Evolutionary conservation across 305 asterid species (phyloP).

Genomic region (Salvia sclarea): DNA sequence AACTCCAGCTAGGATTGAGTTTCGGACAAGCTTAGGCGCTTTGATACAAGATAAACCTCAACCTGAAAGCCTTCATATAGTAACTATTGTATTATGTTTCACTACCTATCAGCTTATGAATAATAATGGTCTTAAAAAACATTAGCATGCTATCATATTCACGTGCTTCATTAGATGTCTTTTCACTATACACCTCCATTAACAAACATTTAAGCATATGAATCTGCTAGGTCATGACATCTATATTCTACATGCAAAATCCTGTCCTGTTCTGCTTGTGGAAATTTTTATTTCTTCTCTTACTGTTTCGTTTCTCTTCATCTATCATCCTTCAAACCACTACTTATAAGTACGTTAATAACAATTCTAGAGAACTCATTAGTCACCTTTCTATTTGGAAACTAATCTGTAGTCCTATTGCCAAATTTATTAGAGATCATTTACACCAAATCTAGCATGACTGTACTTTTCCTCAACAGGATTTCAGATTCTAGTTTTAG

Average conservation of each 20-base stretch:
- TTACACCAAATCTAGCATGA: background rate
- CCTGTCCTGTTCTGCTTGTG: background rate
- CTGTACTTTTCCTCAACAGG: background rate
- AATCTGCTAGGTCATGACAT: background rate
- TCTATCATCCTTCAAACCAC: conserved; percentile 7
- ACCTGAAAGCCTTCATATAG: background rate
- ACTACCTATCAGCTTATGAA: conserved; percentile 5
- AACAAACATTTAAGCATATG: background rate
- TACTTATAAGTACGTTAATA: background rate
- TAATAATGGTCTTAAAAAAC: conserved; percentile 6
- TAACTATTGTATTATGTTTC: background rate
- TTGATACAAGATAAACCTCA: background rate
- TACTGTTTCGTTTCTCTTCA: background rate
- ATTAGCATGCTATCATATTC: background rate
- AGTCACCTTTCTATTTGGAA: background rate
- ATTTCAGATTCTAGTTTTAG: conserved; percentile 18
- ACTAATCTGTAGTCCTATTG: background rate
- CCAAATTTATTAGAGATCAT: background rate
- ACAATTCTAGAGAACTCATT: background rate
- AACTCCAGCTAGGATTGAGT: background rate
- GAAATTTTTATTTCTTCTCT: background rate
- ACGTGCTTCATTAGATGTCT: background rate
- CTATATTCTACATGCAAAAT: background rate
- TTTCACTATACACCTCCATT: background rate
- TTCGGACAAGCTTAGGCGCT: conserved; percentile 18